Evolutionary conservation across 768 basidiomycete genomes (phyloP), one percentile per base, ranked within the genome.

Genomic region (Fomitopsis serialis): DNA sequence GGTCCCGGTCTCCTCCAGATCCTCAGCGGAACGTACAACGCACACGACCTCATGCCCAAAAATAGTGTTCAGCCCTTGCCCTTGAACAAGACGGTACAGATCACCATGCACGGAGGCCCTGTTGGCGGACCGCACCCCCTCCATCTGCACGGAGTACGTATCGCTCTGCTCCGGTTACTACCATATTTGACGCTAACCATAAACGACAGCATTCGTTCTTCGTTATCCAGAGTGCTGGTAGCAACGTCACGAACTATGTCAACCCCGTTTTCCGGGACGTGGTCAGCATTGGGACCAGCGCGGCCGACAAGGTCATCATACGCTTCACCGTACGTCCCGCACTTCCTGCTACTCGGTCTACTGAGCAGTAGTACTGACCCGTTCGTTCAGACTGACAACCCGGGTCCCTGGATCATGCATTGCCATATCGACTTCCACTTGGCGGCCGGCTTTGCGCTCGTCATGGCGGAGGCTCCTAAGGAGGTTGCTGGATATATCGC

Each of bases 1-100:
- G 69, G 70, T 0, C 78, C 79, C 2, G 75, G 76, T 3, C 63
- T 81, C 12, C 69, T 80, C 17, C 77, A 80, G 60, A 76, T 80
- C 45, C 58, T 80, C 25, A 76, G 73, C 52, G 78, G 78, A 9
- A 66, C 71, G 1, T 63, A 66, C 19, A 54, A 55, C 0, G 72
- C 76, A 0, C 67, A 71, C 43, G 69, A 74, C 23, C 58, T 81
- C 22, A 40, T 71, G 62, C 59, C 75, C 66, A 15, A 64, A 0
- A 79, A 77, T 10, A 69, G 69, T 17, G 70, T 82, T 5, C 77
- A 75, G 55, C 53, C 66, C 4, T 64, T 84, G n/a, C 77, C 78
- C 1, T 66, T 62, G 8, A 75, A 80, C 54, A 74, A 54, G 57
- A 74, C 62, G 44, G 74, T 78, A 12, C 75, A 78, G 55, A 65